Evolutionary conservation across 164 flowering plant species (phyloP), one percentile per base, ranked within the genome.

Genomic region (Piper longum): DNA sequence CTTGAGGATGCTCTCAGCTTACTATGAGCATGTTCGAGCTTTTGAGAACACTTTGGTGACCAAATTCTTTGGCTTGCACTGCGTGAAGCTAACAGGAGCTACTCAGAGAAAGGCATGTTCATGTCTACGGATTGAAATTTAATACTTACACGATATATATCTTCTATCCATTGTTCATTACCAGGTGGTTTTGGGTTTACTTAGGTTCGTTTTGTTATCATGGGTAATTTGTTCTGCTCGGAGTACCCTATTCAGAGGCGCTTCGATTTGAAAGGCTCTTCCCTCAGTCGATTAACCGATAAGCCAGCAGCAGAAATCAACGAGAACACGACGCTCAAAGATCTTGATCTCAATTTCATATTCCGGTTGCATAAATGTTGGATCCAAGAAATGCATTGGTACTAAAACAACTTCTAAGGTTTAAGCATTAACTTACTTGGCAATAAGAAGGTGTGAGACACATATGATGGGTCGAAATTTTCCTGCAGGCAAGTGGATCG

Each of bases 31-130:
- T 72, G 87, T 91, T 8, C 77, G 89, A 12, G 72, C 86, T 19
- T 87, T 77, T 69, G 95, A 89, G 66, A 82, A 89, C 74, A 89
- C 96, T 40, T 69, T 91, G 52, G 88, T 91, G 17, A 89, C 96
- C 59, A 89, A 79, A 62, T 89, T 89, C 67, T 89, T 68, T 64
- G 98, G 98, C 36, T 85, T 91, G 41, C 96, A 91, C 59, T 88
- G 96, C 73, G 97, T 91, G 61, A 91, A 82, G 68, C 56, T 86
- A 70, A 81, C 88, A 4, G 97, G 96, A 16, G 54, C 86, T 60
- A 68, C 82, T 13, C 90, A 86, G 68, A 90, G 81, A 82, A 87
- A 87, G 86, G 91, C 86, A 77, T 14, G 36, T 26, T 45, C 26
- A 16, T 16, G 18, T 17, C n/a, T 13, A 55, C 7, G n/a, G 7